Evolutionary conservation across 176 grass and related monocot species (phyloP), one percentile per base, ranked within the genome.

Genomic region (Aechmea fasciata): DNA sequence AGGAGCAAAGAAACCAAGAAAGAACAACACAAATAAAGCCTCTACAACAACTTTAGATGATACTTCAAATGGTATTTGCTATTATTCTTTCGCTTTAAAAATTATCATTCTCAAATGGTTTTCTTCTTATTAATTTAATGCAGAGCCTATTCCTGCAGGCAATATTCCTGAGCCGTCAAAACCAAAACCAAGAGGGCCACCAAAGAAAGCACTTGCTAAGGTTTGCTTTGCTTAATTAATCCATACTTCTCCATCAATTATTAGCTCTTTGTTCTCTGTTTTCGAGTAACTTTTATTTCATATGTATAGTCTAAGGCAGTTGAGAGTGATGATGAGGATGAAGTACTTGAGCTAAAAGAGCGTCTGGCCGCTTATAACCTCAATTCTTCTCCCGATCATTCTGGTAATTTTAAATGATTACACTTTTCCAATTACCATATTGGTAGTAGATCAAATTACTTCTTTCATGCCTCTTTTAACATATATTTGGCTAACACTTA

Each of bases 151-250:
- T 17, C 48, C 80, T 47, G 17, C 69, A 84, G 77, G 33, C 15
- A 53, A 76, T 82, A 63, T 19, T 67, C 47, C 22, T 57, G 66
- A 73, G 11, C 64, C 53, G 52, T 65, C 33, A n/a, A 72, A 69
- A 11, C 3, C 69, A 14, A 84, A 87, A 68, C 75, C 49, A 13
- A 63, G 25, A 49, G 22, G 69, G 24, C 68, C 49, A 28, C 47
- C 23, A 7, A 94, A 90, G 69, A 90, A 82, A 78, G 72, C 49
- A 69, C 50, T 69, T 28, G 13, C 70, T 69, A 89, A 85, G 78
- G 88, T 87, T 54, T n/a, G 14, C 23, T 71, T 13, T 0, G 8
- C 54, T 61, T 61, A 7, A 2, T 61, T 22, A 17, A 18, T 61
- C 9, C 52, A 4, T 59, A 14, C 20, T 17, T 59, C 10, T 2